phyloP scores from a whole-genome alignment of 176 grass and related monocot species.

The Carex cristatella region DNA sequence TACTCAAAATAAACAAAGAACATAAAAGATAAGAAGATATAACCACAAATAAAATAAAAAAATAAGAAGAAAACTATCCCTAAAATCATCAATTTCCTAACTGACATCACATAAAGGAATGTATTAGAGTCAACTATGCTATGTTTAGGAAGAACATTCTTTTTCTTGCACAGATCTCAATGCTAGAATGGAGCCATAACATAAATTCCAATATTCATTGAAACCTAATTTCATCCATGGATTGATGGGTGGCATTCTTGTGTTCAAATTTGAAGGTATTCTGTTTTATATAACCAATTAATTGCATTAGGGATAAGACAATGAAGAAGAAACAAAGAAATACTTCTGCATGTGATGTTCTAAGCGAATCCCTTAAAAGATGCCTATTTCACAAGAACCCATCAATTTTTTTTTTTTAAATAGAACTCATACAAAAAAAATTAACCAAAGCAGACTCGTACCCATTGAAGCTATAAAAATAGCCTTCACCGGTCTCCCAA shows the following conservation, averaged over 20 bases:
- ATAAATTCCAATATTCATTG: slow-evolving; percentile 61
- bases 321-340: neutral
- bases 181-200: slow-evolving; percentile 38
- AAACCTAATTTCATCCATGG: slow-evolving; percentile 64
- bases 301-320: neutral
- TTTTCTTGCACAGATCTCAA: slow-evolving; percentile 13
- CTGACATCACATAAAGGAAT: neutral
- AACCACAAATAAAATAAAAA: neutral
- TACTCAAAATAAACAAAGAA: neutral
- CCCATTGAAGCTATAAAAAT: no score
- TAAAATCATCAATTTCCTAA: neutral
- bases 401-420: no score
- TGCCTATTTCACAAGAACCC: neutral
- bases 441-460: no score
- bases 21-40: neutral
- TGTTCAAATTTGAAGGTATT: slow-evolving; percentile 52
- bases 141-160: neutral
- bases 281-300: slow-evolving; percentile 29
- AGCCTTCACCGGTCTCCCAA: no score
- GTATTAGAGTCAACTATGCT: neutral
- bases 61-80: neutral
- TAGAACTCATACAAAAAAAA: no score
- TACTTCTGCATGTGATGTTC: neutral
- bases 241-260: slow-evolving; percentile 29
- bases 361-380: neutral